Evolutionary conservation across 2,329 filamentous ascomycete genomes (phyloP).

Genomic region (Chaetomium strumarium): DNA sequence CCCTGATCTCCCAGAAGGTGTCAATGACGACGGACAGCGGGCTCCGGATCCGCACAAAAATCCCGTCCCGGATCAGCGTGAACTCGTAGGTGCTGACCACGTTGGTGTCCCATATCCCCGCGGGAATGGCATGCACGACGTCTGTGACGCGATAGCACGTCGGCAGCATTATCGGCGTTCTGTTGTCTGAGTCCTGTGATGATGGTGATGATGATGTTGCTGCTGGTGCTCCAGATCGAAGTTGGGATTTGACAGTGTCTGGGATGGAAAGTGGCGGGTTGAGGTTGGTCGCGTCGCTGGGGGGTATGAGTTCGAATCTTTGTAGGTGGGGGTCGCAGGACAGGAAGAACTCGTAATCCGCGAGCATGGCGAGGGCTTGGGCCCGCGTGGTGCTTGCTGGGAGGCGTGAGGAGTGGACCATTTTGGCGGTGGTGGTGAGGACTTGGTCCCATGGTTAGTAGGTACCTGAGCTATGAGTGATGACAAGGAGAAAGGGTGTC

Average conservation of each 20-base stretch:
- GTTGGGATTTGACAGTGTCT: conserved; percentile 25
- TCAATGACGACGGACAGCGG: conserved; percentile 49
- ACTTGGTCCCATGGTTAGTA: conserved; percentile 26
- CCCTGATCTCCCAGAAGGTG: conserved; percentile 42
- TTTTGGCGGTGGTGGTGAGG: conserved; percentile 39
- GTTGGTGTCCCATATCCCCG: conserved; percentile 49
- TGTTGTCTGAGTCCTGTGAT: conserved; percentile 21
- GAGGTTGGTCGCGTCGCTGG: conserved; percentile 7
- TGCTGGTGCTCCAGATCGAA: conserved; percentile 22
- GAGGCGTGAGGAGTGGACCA: conserved; percentile 40
- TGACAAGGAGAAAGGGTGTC: not conserved
- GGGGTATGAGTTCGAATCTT: conserved; percentile 35
- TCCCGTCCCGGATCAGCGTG: conserved; percentile 41
- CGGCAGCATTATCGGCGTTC: not conserved
- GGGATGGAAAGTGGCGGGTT: conserved; percentile 21
- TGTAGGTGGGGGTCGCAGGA: conserved; percentile 47
- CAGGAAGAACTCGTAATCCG: conserved; percentile 48
- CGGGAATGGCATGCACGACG: conserved; percentile 46
- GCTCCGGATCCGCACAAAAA: conserved; percentile 47
- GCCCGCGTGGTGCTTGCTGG: conserved; percentile 33
- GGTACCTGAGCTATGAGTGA: not conserved
- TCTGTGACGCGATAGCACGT: conserved; percentile 44
- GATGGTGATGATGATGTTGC: conserved; percentile 22
- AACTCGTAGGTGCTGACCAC: conserved; percentile 51
- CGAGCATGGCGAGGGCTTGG: conserved; percentile 41